These are phyloP conservation scores for Xylariaceae sp. DNA, from an alignment of 2,329 filamentous ascomycete genomes.

Conservation along the genomic window DNA sequence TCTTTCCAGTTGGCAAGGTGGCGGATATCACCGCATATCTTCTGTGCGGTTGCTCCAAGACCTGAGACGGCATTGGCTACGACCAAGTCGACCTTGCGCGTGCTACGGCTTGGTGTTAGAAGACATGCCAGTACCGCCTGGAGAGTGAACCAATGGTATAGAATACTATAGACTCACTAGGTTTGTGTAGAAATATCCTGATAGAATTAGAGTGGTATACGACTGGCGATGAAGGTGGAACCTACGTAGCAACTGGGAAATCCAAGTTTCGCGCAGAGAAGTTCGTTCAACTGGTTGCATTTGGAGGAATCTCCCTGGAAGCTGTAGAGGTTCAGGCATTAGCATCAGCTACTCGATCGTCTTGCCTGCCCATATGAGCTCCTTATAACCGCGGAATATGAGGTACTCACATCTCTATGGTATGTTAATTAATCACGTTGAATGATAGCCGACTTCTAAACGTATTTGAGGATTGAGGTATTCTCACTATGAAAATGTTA, in stretches of 20 bases:
- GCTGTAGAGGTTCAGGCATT: slow-evolving; percentile 27
- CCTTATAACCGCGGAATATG: background rate
- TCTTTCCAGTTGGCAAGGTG: slow-evolving; percentile 74
- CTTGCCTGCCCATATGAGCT: background rate
- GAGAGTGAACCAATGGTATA: background rate
- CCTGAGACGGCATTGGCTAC: slow-evolving; percentile 76
- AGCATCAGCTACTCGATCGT: background rate
- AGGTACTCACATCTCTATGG: slow-evolving; percentile 14
- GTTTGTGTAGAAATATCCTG: slow-evolving; percentile 55
- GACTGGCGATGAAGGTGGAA: slow-evolving; percentile 16
- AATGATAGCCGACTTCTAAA: background rate
- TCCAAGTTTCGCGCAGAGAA: slow-evolving; percentile 51
- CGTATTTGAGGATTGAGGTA: background rate
- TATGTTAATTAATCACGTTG: background rate
- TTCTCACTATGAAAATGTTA: slow-evolving; percentile 6
- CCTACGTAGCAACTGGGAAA: slow-evolving; percentile 45
- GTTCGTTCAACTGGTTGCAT: slow-evolving; percentile 49
- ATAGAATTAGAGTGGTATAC: background rate
- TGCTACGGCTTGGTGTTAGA: slow-evolving; percentile 29
- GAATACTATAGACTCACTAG: slow-evolving; percentile 24
- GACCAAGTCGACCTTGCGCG: slow-evolving; percentile 74
- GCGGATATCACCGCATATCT: slow-evolving; percentile 69
- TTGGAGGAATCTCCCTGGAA: slow-evolving; percentile 44
- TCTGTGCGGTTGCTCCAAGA: slow-evolving; percentile 72
- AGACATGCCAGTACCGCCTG: background rate